Evolutionary conservation across 352 stramenopile genomes (phyloP), one percentile per base, ranked within the genome.

Genomic region (Pythium insidiosum): DNA sequence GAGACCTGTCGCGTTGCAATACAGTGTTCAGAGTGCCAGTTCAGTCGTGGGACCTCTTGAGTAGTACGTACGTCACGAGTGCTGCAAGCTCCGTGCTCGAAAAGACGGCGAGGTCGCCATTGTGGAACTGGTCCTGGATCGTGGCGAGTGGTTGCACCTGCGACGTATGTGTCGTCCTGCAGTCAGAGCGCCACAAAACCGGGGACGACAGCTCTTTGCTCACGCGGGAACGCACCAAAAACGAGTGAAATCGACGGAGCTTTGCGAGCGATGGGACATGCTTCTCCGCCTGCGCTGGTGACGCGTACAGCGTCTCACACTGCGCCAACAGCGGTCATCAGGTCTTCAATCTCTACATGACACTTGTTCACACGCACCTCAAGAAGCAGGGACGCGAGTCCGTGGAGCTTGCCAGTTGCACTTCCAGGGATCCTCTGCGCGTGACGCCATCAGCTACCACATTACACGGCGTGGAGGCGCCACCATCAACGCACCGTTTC

Each of bases 61-160:
- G 28, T 34, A n/a, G 28, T 4, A 45, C 65, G 19, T 56, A 89
- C 76, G 58, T 75, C 15, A 77, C 50, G 19, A 86, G 50, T 6
- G 58, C 41, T 43, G 44, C 47, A 1, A 89, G 38, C 19, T 86
- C 74, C 16, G 64, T 53, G 3, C 57, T 36, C 6, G 65, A 62
- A 35, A 86, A 80, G 0, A 38, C 57, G 15, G 40, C 43, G 16
- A 89, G 45, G 33, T 46, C 61, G 21, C 71, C 71, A 18, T 50
- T 63, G 12, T 62, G 41, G 22, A 79, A 79, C 34, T 86, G 70
- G 16, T 83, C 71, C 28, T 62, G 65, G 53, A 85, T 52, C 30
- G 64, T 79, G n/a, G 64, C 30, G 4, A 88, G 45, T 16, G 76
- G 69, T 9, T 86, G 73, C 35, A 69, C 67, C 75, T 88, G 19